Conservation (phyloP, 768 basidiomycete genomes). For the Sistotremastrum niveocremeum region DNA sequence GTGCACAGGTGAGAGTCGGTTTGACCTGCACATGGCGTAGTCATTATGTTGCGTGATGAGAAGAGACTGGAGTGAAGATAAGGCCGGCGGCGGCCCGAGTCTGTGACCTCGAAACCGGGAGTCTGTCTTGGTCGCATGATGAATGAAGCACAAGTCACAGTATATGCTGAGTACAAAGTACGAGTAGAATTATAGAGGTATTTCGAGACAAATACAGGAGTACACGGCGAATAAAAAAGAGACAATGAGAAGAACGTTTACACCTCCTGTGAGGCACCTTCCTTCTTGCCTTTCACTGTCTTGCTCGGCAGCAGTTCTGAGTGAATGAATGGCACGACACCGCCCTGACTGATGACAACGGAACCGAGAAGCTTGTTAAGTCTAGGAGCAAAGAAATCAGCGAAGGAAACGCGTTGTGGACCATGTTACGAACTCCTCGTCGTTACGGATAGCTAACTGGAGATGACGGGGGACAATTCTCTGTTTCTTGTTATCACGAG, state of each 20-base stretch:
- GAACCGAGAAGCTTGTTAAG: slow-evolving; percentile 43
- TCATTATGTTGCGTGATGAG: too few species aligned
- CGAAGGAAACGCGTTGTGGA: not conserved
- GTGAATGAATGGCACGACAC: slow-evolving; percentile 54
- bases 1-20: too few species aligned
- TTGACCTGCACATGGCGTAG: too few species aligned
- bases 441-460: slow-evolving; percentile 64
- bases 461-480: slow-evolving; percentile 73
- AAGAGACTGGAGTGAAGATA: too few species aligned
- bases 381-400: slow-evolving; percentile 17
- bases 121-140: too few species aligned
- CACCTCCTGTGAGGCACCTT: slow-evolving; percentile 36
- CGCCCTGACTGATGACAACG: slow-evolving; percentile 65
- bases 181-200: not conserved
- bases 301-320: slow-evolving; percentile 35
- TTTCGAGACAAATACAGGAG: slow-evolving; percentile 3
- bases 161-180: too few species aligned
- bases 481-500: slow-evolving; percentile 70
- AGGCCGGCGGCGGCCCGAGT: too few species aligned
- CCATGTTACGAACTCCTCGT: slow-evolving; percentile 41
- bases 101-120: too few species aligned
- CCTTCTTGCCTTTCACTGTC: slow-evolving; percentile 35
- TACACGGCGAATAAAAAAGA: slow-evolving; percentile 4
- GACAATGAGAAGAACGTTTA: slow-evolving; percentile 15
- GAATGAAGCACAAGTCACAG: too few species aligned